Base-by-base conservation (phyloP, 108 stramenopile species). In the Nannochloropsis granulata region DNA sequence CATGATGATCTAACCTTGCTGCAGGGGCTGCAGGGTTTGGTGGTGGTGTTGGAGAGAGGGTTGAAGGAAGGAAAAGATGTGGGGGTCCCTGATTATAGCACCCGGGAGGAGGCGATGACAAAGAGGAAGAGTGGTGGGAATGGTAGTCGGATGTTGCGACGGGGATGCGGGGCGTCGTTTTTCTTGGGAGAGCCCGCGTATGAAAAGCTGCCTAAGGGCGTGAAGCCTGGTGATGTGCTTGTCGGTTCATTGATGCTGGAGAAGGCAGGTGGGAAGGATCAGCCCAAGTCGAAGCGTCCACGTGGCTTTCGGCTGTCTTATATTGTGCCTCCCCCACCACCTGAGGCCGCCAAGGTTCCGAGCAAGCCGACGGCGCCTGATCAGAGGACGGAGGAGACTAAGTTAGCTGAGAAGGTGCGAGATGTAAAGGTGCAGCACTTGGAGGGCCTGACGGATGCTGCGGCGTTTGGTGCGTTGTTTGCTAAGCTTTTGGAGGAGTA, bases 171-270 rank as follows among this genome's bases (percentile, higher is more conserved):
- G 78, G 25, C 82, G 21, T 43, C 86, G 34, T 82, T 82, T 78
- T 83, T 83, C 45, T 81, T 83, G 16, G 86, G 79, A 24, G 86
- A 86, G 83, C 86, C 86, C 8, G 25, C 83, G 5, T 44, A 45
- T 9, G 86, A 86, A 24, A 86, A 86, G 83, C 79, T 86, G 23
- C 86, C 86, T 21, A 86, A 86, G 83, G 83, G 86, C 12, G 45
- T 43, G 24, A 86, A 86, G 24, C 45, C 83, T 43, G 83, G 86
- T 13, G 86, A 86, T 45, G 25, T 80, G 44, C 71, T 86, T 21
- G 10, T 79, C 79, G 13, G 86, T 78, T 83, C n/a, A 78, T 56
- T 80, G 79, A 13, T 80, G 23, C 79, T 80, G 23, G 24, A 19
- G 16, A 45, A 45, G 56, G 24, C 56, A 0, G 25, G 43, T 19